Base-by-base conservation (phyloP, 345 rosid genomes). In the Luvunga scandens region DNA sequence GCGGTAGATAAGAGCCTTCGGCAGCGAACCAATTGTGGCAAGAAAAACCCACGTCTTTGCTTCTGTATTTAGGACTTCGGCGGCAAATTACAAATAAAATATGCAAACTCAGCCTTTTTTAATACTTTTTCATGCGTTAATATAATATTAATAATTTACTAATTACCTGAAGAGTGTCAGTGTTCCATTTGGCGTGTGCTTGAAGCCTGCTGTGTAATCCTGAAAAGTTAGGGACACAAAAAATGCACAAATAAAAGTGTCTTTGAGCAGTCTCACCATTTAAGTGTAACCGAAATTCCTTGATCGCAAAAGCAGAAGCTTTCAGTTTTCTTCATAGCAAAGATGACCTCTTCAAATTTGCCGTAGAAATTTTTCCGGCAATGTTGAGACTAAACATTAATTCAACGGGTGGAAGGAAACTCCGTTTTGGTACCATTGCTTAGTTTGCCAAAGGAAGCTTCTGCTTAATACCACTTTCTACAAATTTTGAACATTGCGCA, bases 401-500 rank as follows among this genome's bases (percentile, higher is more conserved):
- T 76, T 82, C 18, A 84, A 19, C 0, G 84, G 74, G 36, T 75
- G 83, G 25, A 77, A 77, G 62, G 62, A 85, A 88, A 30, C 84
- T 70, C 4, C 83, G 87, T 22, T 81, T 84, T 0, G 91, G 88
- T 25, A 86, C 87, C 91, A 86, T 83, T 65, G 86, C 87, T n/a
- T 69, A 80, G 77, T 83, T 86, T 34, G 53, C 77, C 74, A 84
- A 39, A 4, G 55, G 82, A 30, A 70, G 85, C 84, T 84, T 88
- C 55, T 25, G 36, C 79, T 72, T 74, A 2, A 85, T 62, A 65
- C 75, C 7, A 64, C 74, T 86, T 53, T 83, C 89, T 0, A 88
- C 83, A 0, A 88, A 80, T 57, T 84, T 88, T 16, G 85, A 77
- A 24, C 70, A 6, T 33, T 2, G 48, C 79, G 86, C 82, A 81